Percentiles rank a stretch among this genome's conserved stretches.
Evolutionary conservation across 2,329 filamentous ascomycete species (phyloP).

Genomic region (Seiridium unicorne): DNA sequence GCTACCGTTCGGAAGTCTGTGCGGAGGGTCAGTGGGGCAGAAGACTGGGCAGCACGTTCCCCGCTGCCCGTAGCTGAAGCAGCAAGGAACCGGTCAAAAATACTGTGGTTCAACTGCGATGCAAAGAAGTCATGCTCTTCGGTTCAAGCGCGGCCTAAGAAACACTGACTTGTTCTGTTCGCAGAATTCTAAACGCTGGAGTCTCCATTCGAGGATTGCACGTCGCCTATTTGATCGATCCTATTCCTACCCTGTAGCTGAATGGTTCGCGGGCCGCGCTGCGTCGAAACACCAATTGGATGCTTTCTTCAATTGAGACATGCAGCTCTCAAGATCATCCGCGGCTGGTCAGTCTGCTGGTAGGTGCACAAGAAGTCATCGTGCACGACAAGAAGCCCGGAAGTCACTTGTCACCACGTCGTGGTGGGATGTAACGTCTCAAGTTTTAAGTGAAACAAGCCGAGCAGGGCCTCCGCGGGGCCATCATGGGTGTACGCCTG

Average conservation of each 20-base stretch:
- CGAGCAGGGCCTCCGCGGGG: background rate
- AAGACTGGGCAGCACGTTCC: background rate
- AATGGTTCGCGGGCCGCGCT: too few relatives aligned
- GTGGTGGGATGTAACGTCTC: conserved; percentile 7
- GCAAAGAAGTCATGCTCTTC: too few relatives aligned
- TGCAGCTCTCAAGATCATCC: too few relatives aligned
- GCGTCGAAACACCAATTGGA: too few relatives aligned
- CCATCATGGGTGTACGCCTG: background rate
- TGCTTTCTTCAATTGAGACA: too few relatives aligned
- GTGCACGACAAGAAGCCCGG: background rate
- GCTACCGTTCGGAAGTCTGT: background rate
- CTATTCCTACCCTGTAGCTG: too few relatives aligned
- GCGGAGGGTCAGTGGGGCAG: background rate
- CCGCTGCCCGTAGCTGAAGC: too few relatives aligned
- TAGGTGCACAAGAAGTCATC: background rate
- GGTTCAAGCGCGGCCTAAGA: too few relatives aligned
- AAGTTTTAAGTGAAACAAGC: conserved; percentile 7
- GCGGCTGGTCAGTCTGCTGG: background rate
- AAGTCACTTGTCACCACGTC: background rate
- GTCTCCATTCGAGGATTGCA: too few relatives aligned
- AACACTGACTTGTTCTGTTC: too few relatives aligned
- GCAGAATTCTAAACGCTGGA: too few relatives aligned
- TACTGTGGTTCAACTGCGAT: background rate
- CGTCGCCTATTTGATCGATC: too few relatives aligned
- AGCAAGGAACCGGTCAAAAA: background rate